Percentiles rank a stretch among this genome's conserved stretches.
These are phyloP conservation scores for Boletellus emodensis DNA, from an alignment of 768 basidiomycete species.

Conservation along the genomic window DNA sequence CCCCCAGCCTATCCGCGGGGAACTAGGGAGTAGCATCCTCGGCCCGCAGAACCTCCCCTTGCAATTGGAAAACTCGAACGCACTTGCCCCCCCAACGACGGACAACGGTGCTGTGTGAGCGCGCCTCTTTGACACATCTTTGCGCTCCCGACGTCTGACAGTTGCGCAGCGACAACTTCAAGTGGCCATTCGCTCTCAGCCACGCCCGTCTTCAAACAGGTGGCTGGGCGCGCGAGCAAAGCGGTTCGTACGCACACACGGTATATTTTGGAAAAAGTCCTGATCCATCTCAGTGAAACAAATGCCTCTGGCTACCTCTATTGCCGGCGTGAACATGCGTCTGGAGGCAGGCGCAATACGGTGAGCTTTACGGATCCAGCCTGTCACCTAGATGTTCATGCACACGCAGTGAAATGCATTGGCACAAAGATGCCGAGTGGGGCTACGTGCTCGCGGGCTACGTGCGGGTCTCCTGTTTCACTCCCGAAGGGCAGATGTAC, in stretches of 20 bases:
- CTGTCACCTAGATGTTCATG: slow-evolving; percentile 2
- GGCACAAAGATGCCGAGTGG: slow-evolving; percentile 47
- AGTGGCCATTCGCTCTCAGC: slow-evolving; percentile 63
- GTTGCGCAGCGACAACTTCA: slow-evolving; percentile 41
- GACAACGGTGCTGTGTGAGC: slow-evolving; percentile 51
- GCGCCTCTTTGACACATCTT: not conserved
- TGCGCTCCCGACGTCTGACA: not conserved
- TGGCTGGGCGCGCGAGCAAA: slow-evolving; percentile 67
- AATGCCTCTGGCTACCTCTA: slow-evolving; percentile 38
- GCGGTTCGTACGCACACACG: slow-evolving; percentile 33
- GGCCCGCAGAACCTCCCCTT: slow-evolving; percentile 56
- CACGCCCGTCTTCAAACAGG: slow-evolving; percentile 57
- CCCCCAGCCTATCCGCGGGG: slow-evolving; percentile 44
- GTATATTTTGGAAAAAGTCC: not conserved
- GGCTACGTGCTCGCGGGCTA: slow-evolving; percentile 50
- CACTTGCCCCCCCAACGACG: slow-evolving; percentile 58
- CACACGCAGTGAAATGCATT: slow-evolving; percentile 38
- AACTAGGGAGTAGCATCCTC: slow-evolving; percentile 44
- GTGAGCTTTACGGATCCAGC: slow-evolving; percentile 13
- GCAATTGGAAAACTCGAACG: slow-evolving; percentile 54
- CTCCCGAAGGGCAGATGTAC: slow-evolving; percentile 49
- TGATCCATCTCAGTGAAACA: slow-evolving; percentile 28
- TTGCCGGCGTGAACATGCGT: slow-evolving; percentile 43
- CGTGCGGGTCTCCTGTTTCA: slow-evolving; percentile 46
- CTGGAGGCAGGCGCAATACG: slow-evolving; percentile 41